A percentile compares a stretch with the other conserved stretches of the same genome.
These are phyloP conservation scores for Galeopsis tetrahit DNA, from an alignment of 257 asterid species.

Conservation along the genomic window DNA sequence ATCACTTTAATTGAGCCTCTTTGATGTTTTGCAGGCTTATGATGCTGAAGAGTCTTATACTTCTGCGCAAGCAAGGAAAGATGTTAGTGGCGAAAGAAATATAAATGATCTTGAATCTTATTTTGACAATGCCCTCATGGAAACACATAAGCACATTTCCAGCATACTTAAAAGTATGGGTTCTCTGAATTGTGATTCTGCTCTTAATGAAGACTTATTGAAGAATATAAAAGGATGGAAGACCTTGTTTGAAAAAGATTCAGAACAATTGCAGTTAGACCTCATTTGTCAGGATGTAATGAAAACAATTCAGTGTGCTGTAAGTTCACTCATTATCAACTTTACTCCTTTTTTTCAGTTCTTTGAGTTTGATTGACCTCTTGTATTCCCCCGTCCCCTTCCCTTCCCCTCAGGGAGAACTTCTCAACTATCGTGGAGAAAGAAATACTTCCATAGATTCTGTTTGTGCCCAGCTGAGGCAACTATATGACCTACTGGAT, in stretches of 20 bases:
- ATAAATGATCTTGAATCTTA: conserved; percentile 43
- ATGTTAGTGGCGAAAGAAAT: conserved; percentile 31
- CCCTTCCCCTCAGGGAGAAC: conserved; percentile 56
- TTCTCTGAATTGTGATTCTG: conserved; percentile 44
- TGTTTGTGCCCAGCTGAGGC: conserved; percentile 50
- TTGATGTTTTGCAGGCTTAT: conserved; percentile 58
- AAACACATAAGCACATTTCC: conserved; percentile 45
- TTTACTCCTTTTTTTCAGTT: conserved; percentile 17
- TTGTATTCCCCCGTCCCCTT: neutral
- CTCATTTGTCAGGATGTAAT: conserved; percentile 53
- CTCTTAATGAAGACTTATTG: conserved; percentile 43
- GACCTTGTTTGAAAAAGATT: conserved; percentile 57
- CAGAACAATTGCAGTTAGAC: conserved; percentile 57
- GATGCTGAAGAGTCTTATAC: conserved; percentile 45
- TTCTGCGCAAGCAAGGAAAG: conserved; percentile 41
- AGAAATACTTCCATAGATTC: conserved; percentile 37
- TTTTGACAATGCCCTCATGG: conserved; percentile 50
- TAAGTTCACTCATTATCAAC: conserved; percentile 45
- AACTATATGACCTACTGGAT: conserved; percentile 53
- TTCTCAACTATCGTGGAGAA: conserved; percentile 48
- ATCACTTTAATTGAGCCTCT: conserved; percentile 10
- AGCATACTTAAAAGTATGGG: conserved; percentile 46
- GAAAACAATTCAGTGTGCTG: conserved; percentile 56
- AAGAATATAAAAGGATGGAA: conserved; percentile 63
- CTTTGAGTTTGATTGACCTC: conserved; percentile 7